phyloP scores from a whole-genome alignment of 176 grass and related monocot genomes.

The Thalia dealbata region DNA sequence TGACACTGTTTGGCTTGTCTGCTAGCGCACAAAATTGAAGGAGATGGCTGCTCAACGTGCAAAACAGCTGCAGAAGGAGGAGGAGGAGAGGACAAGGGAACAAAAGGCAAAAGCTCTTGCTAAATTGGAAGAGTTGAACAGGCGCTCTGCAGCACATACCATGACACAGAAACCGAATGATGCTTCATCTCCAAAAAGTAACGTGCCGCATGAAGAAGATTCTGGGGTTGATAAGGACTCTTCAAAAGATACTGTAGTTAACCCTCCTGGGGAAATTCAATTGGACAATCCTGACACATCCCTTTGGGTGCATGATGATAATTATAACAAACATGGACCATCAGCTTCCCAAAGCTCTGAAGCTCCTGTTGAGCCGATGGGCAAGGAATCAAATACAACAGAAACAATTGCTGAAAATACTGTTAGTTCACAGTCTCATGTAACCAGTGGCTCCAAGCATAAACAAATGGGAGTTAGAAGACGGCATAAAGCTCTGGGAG shows the following conservation, averaged over 20 bases:
- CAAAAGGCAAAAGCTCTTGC: slow-evolving; percentile 89
- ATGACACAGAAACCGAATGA: slow-evolving; percentile 32
- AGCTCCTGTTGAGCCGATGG: slow-evolving; percentile 15
- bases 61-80: slow-evolving; percentile 72
- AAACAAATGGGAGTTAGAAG: slow-evolving; percentile 54
- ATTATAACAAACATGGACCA: slow-evolving; percentile 15
- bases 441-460: slow-evolving; percentile 3
- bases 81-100: slow-evolving; percentile 72
- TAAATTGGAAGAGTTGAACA: slow-evolving; percentile 90
- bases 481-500: slow-evolving; percentile 42
- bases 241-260: slow-evolving; percentile 17
- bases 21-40: slow-evolving; percentile 67
- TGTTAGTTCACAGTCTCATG: slow-evolving; percentile 19
- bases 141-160: slow-evolving; percentile 39
- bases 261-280: slow-evolving; percentile 13
- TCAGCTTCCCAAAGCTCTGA: slow-evolving; percentile 19
- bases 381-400: slow-evolving; percentile 20
- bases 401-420: slow-evolving; percentile 15
- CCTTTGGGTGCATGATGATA: slow-evolving; percentile 10
- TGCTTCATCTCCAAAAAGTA: slow-evolving; percentile 15
- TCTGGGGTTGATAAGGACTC: slow-evolving; percentile 10
- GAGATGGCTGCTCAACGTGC: slow-evolving; percentile 85
- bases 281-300: slow-evolving; percentile 17
- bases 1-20: slow-evolving; percentile 17
- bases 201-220: slow-evolving; percentile 26